phyloP scores from a whole-genome alignment of 768 basidiomycete genomes.

The Termitomyces sp. region DNA sequence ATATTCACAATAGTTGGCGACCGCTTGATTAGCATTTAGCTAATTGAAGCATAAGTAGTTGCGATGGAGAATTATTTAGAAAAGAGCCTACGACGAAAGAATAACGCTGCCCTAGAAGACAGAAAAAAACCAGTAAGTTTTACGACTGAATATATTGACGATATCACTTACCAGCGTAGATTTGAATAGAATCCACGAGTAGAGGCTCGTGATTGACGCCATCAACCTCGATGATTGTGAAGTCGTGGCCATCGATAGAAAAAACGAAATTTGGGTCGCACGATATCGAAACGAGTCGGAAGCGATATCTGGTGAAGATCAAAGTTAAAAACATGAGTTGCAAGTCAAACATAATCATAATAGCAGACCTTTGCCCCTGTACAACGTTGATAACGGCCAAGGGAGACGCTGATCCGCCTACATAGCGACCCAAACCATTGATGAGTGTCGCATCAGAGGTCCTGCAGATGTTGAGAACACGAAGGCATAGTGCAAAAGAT shows the following conservation, averaged over 20 bases:
- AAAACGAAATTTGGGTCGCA: constrained; percentile 39
- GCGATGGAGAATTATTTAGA: neutral
- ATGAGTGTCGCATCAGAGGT: constrained; percentile 31
- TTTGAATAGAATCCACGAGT: constrained; percentile 32
- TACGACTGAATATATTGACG: neutral
- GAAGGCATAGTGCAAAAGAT: neutral
- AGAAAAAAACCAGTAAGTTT: neutral
- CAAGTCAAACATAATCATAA: too few species aligned
- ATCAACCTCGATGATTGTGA: constrained; percentile 37
- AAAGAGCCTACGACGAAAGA: neutral
- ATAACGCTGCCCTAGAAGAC: neutral
- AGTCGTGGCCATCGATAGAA: constrained; percentile 30
- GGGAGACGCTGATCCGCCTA: constrained; percentile 25
- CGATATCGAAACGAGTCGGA: constrained; percentile 41
- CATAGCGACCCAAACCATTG: constrained; percentile 39
- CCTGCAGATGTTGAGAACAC: neutral
- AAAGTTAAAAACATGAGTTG: neutral
- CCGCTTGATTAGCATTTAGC: constrained; percentile 27
- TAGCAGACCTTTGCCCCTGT: constrained; percentile 20
- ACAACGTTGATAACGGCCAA: constrained; percentile 35
- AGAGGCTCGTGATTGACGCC: constrained; percentile 21
- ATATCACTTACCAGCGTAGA: constrained; percentile 35
- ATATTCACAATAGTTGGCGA: constrained; percentile 37
- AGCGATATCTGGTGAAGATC: constrained; percentile 29
- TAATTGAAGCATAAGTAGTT: neutral